Percentiles rank a stretch among this genome's conserved stretches.
Evolutionary conservation across 2,329 filamentous ascomycete genomes (phyloP).

Genomic region (Alternaria arbusti): DNA sequence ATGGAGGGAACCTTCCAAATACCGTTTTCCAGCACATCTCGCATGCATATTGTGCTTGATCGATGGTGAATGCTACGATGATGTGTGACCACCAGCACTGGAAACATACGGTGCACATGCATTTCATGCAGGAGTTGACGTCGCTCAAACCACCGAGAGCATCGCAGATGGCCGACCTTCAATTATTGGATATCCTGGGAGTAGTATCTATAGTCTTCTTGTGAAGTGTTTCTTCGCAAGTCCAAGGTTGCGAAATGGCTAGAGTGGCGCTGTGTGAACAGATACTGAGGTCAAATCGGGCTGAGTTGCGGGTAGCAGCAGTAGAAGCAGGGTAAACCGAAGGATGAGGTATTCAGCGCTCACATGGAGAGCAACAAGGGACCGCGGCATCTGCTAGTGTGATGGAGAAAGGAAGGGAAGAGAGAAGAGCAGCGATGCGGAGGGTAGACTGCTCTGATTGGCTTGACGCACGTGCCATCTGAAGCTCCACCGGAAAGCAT

Average conservation of each 20-base stretch:
- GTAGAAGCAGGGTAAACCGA: background rate
- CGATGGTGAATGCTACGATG: background rate
- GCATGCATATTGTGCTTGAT: background rate
- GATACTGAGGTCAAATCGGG: background rate
- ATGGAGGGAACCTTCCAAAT: background rate
- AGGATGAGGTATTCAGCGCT: background rate
- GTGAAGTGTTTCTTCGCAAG: background rate
- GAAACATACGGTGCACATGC: background rate
- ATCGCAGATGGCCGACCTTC: background rate
- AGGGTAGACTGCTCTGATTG: background rate
- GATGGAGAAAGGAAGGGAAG: background rate
- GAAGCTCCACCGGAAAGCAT: constrained; percentile 2
- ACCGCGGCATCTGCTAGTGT: background rate
- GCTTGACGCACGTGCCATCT: background rate
- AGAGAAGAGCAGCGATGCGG: background rate
- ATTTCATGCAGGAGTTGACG: background rate
- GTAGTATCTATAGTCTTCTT: background rate
- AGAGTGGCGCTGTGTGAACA: background rate
- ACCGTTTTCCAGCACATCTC: background rate
- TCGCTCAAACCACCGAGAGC: background rate
- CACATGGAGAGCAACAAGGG: accelerated
- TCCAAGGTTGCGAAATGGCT: background rate
- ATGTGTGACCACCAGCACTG: background rate
- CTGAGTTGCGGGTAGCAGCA: background rate
- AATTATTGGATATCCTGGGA: background rate